These are phyloP conservation scores for Gautieria morchelliformis DNA, from an alignment of 768 basidiomycete genomes.

Conservation along the genomic window DNA sequence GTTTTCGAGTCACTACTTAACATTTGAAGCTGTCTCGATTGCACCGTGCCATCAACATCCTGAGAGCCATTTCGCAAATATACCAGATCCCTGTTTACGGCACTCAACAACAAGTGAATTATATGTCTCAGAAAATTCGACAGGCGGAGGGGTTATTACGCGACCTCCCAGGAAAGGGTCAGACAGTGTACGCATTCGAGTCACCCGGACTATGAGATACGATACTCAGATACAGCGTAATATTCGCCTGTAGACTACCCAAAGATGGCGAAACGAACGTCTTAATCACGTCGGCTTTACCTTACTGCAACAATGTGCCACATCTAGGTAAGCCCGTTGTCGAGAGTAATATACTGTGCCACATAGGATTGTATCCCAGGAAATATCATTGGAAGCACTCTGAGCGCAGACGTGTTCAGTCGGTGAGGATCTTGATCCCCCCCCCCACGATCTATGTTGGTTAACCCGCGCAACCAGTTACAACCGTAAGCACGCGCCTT, in stretches of 20 bases:
- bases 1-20: neutral
- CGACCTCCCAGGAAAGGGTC: slow-evolving; percentile 31
- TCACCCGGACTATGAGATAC: neutral
- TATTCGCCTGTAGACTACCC: slow-evolving; percentile 42
- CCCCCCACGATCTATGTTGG: neutral
- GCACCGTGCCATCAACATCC: neutral
- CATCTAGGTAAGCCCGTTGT: slow-evolving; percentile 60
- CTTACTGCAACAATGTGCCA: slow-evolving; percentile 95
- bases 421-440: slow-evolving; percentile 45
- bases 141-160: slow-evolving; percentile 35
- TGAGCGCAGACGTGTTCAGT: slow-evolving; percentile 96
- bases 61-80: neutral
- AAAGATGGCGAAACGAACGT: slow-evolving; percentile 81
- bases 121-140: slow-evolving; percentile 32
- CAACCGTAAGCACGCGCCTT: slow-evolving; percentile 16
- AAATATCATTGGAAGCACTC: slow-evolving; percentile 89
- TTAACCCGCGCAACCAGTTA: slow-evolving; percentile 13
- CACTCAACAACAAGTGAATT: neutral
- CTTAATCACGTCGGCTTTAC: slow-evolving; percentile 89
- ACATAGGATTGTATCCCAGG: slow-evolving; percentile 28
- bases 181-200: slow-evolving; percentile 29
- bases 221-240: neutral
- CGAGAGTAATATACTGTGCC: neutral
- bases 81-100: neutral
- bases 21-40: neutral